Percentiles rank a stretch among this genome's conserved stretches.
Evolutionary conservation across 257 asterid genomes (phyloP).

Genomic region (Solanum acaule): DNA sequence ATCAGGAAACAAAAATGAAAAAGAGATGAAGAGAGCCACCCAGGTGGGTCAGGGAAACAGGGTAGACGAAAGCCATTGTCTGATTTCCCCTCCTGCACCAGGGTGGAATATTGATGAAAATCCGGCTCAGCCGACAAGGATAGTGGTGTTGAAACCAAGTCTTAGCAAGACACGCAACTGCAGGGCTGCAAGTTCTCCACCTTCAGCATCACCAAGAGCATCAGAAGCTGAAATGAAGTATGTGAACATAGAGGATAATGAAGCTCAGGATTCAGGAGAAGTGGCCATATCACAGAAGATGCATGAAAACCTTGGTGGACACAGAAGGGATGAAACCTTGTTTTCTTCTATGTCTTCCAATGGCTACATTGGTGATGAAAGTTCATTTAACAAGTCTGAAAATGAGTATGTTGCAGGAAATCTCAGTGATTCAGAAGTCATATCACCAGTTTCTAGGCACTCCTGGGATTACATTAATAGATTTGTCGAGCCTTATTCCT

Average conservation of each 20-base stretch:
- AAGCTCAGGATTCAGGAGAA: constrained; percentile 68
- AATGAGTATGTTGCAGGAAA: constrained; percentile 54
- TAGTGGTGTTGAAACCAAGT: constrained; percentile 91
- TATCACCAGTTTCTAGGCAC: constrained; percentile 80
- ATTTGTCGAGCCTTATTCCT: constrained; percentile 71
- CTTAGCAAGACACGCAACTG: constrained; percentile 38
- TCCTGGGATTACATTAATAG: constrained; percentile 88
- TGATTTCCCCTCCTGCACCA: constrained; percentile 27
- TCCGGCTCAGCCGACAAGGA: constrained; percentile 71
- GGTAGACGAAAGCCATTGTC: constrained; percentile 25
- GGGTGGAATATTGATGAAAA: constrained; percentile 38
- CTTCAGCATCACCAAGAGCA: constrained; percentile 35
- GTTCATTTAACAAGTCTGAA: constrained; percentile 82
- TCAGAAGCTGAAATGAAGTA: constrained; percentile 31
- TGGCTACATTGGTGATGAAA: constrained; percentile 82
- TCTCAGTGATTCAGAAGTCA: constrained; percentile 76
- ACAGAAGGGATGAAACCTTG: constrained; percentile 53
- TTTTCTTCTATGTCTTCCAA: constrained; percentile 70
- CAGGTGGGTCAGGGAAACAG: constrained; percentile 21
- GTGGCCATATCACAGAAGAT: constrained; percentile 65
- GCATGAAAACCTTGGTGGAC: constrained; percentile 57
- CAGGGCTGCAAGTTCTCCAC: constrained; percentile 43
- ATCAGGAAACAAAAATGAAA: constrained; percentile 39
- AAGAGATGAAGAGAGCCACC: constrained; percentile 24
- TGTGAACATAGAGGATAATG: constrained; percentile 50